Conservation (phyloP, 306 rosid genomes). For the Malus domestica region DNA sequence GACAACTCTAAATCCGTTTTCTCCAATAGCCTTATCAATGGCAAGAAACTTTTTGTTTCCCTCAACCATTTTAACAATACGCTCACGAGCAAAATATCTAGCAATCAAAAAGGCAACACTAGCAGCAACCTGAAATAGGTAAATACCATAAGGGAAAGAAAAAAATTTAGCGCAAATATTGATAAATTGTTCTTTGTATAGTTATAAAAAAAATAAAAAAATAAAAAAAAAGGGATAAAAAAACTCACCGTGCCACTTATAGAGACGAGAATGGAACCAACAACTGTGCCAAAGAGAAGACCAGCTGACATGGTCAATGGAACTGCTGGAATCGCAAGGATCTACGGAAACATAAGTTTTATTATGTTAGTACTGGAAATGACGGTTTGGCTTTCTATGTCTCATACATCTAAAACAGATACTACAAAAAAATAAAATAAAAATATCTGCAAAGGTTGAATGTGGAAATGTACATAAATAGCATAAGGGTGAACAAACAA, state of each 20-base stretch:
- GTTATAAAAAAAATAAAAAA: background rate
- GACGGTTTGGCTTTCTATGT: background rate
- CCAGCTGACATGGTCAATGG: constrained; percentile 97
- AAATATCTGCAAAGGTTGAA: background rate
- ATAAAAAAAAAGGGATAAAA: background rate
- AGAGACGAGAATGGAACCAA: constrained; percentile 83
- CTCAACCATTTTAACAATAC: constrained; percentile 85
- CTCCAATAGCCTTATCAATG: constrained; percentile 94
- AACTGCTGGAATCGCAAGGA: constrained; percentile 94
- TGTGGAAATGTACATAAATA: background rate
- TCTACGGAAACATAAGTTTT: constrained; percentile 32
- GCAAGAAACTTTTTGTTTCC: constrained; percentile 96
- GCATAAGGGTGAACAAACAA: background rate
- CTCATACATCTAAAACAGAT: background rate
- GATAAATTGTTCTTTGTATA: background rate
- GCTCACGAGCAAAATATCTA: constrained; percentile 95
- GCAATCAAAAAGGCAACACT: constrained; percentile 90
- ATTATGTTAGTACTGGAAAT: background rate
- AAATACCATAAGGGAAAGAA: too few relatives aligned
- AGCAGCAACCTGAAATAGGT: constrained; percentile 75
- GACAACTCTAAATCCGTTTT: constrained; percentile 85
- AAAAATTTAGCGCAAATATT: background rate
- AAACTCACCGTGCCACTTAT: constrained; percentile 83
- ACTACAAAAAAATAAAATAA: background rate
- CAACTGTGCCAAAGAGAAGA: constrained; percentile 80